A percentile compares a stretch with the other conserved stretches of the same genome.
Evolutionary conservation across 805 yeast species (phyloP).

Genomic region (Komagataella kurtzmanii): DNA sequence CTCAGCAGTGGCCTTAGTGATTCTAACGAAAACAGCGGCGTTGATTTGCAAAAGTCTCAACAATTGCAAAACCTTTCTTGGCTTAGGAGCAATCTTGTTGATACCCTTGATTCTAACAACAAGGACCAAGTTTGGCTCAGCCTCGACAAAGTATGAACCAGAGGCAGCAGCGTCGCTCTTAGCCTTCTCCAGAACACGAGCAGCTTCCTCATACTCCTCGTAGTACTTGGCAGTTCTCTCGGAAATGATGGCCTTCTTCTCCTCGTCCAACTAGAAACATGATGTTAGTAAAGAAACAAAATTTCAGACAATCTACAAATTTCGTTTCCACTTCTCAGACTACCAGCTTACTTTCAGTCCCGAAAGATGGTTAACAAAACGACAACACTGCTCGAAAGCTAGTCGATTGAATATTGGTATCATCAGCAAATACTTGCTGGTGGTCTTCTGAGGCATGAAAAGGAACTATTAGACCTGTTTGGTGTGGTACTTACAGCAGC

Average conservation of each 20-base stretch:
- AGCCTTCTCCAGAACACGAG: constrained; percentile 75
- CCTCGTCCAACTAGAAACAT: constrained; percentile 24
- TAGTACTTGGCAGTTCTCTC: constrained; percentile 96
- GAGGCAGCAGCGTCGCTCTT: constrained; percentile 90
- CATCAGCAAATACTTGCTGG: constrained; percentile 20
- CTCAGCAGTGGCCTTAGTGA: constrained; percentile 92
- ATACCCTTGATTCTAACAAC: constrained; percentile 99
- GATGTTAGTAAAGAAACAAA: constrained; percentile 13
- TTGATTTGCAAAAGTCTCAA: constrained; percentile 88
- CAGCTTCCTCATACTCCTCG: constrained; percentile 87
- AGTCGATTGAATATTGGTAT: constrained; percentile 41
- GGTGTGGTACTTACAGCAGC: constrained; percentile 54
- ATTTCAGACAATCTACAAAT: not conserved
- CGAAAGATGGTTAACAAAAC: constrained; percentile 77
- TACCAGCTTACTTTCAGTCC: constrained; percentile 41
- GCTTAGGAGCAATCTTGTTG: constrained; percentile 97
- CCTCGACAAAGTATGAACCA: constrained; percentile 90
- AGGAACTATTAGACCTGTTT: not conserved
- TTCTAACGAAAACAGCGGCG: constrained; percentile 89
- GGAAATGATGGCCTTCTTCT: constrained; percentile 36
- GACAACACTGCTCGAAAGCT: constrained; percentile 62
- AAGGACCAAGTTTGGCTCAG: constrained; percentile 88
- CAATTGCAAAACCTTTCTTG: constrained; percentile 95
- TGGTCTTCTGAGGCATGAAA: constrained; percentile 1
- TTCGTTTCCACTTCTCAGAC: not conserved